phyloP scores from a whole-genome alignment of 2,329 filamentous ascomycete species.

The Trichoderma harzianum region DNA sequence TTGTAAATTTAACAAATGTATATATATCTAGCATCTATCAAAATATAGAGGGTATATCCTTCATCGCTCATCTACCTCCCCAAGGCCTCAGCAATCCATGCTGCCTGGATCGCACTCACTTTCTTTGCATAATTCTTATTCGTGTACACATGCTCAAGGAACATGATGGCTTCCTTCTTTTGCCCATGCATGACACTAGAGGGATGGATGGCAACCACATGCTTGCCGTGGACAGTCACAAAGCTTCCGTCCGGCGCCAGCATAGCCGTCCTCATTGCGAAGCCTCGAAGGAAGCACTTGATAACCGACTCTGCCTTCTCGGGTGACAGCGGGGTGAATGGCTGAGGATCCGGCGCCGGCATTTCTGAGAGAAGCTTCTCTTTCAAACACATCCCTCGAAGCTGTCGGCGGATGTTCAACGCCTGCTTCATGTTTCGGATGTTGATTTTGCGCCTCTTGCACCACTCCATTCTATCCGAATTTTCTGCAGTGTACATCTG shows the following conservation, averaged over 20 bases:
- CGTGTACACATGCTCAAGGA: conserved; percentile 64
- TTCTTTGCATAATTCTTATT: conserved; percentile 65
- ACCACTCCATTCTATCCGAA: conserved; percentile 55
- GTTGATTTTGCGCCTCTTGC: conserved; percentile 55
- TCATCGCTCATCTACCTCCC: conserved; percentile 28
- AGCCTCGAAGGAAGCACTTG: conserved; percentile 61
- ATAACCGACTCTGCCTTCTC: conserved; percentile 53
- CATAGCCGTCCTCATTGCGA: conserved; percentile 58
- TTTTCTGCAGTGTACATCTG: conserved; percentile 59
- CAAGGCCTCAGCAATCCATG: conserved; percentile 55
- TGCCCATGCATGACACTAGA: conserved; percentile 60
- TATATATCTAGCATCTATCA: background rate
- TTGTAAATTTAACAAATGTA: background rate
- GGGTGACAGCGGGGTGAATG: conserved; percentile 52
- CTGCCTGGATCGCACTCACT: conserved; percentile 58
- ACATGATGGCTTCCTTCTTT: conserved; percentile 66
- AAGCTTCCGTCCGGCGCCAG: conserved; percentile 60
- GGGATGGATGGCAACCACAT: conserved; percentile 60
- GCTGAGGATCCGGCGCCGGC: conserved; percentile 51
- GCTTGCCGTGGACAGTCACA: conserved; percentile 56
- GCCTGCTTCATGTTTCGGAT: conserved; percentile 61
- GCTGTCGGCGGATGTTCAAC: conserved; percentile 58
- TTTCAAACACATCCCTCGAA: conserved; percentile 53
- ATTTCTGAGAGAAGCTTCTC: conserved; percentile 48
- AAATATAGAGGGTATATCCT: background rate